A percentile compares a stretch with the other conserved stretches of the same genome.
phyloP scores from a whole-genome alignment of 805 yeast genomes.

The Candida ponderosae region DNA sequence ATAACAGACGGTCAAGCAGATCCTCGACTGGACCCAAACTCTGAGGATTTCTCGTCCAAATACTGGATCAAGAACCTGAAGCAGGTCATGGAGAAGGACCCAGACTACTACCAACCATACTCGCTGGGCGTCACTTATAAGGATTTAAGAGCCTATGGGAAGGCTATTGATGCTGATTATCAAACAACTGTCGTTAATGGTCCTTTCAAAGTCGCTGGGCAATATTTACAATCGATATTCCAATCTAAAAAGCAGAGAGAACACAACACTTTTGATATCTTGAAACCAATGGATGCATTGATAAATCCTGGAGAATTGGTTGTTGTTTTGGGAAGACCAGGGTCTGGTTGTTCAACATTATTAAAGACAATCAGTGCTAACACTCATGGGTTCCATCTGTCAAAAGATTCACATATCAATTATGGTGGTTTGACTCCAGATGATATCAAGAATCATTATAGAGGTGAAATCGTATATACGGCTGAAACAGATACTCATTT shows the following conservation, averaged over 20 bases:
- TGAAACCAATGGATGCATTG: conserved; percentile 60
- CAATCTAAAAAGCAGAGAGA: conserved; percentile 17
- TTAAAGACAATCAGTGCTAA: conserved; percentile 52
- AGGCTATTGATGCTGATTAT: conserved; percentile 61
- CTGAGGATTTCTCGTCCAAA: conserved; percentile 50
- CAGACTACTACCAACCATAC: conserved; percentile 56
- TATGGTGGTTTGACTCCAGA: conserved; percentile 48
- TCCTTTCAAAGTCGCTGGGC: conserved; percentile 26
- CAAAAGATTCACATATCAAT: conserved; percentile 34
- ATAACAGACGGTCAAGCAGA: conserved; percentile 9
- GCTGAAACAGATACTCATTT: conserved; percentile 65
- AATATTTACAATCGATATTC: conserved; percentile 8
- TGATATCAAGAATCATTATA: conserved; percentile 42
- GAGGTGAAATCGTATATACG: conserved; percentile 66
- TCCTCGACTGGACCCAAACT: conserved; percentile 47
- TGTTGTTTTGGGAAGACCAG: conserved; percentile 69
- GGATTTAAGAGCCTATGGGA: conserved; percentile 53
- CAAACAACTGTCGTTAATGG: conserved; percentile 50
- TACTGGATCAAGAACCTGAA: conserved; percentile 64
- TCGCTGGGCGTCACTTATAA: conserved; percentile 53
- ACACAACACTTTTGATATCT: conserved; percentile 34
- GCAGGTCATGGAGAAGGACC: conserved; percentile 42
- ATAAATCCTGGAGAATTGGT: conserved; percentile 57
- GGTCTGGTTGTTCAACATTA: conserved; percentile 70
- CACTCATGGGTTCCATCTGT: conserved; percentile 51